phyloP scores from a whole-genome alignment of 2,329 filamentous ascomycete genomes.

The Fusarium transvaalense region DNA sequence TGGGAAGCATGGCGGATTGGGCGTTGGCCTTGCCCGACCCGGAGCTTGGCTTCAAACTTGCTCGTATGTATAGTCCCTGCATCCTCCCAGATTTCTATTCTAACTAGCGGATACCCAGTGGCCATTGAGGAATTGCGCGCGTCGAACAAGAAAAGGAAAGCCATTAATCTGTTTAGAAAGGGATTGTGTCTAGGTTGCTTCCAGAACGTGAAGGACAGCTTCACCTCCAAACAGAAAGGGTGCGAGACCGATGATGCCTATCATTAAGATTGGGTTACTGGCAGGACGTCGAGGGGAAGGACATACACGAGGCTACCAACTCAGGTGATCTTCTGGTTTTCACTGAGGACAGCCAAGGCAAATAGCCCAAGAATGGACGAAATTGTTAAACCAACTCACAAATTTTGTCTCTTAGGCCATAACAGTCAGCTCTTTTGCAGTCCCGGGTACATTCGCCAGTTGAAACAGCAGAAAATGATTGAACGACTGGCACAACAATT shows the following conservation, averaged over 20 bases:
- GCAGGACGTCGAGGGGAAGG: too few species aligned
- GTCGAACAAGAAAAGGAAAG: too few species aligned
- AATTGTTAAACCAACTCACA: neutral
- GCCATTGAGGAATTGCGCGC: neutral
- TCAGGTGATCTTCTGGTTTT: too few species aligned
- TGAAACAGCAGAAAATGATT: neutral
- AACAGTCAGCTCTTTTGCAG: neutral
- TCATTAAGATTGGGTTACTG: too few species aligned
- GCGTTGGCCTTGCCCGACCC: neutral
- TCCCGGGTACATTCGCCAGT: neutral
- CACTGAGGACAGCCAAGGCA: neutral
- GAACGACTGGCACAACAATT: neutral
- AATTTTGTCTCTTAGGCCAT: neutral
- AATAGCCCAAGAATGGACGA: neutral
- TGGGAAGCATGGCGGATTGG: neutral
- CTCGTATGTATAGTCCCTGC: neutral
- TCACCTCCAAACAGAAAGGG: rapidly evolving
- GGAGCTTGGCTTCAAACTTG: neutral
- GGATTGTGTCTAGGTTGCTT: neutral
- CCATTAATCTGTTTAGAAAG: too few species aligned
- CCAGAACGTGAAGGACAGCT: neutral
- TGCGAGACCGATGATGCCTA: too few species aligned
- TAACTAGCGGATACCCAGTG: neutral
- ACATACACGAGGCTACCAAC: too few species aligned
- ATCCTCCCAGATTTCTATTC: neutral